These are phyloP conservation scores for Carex kokanica DNA, from an alignment of 176 grass and related monocot genomes.

Conservation along the genomic window DNA sequence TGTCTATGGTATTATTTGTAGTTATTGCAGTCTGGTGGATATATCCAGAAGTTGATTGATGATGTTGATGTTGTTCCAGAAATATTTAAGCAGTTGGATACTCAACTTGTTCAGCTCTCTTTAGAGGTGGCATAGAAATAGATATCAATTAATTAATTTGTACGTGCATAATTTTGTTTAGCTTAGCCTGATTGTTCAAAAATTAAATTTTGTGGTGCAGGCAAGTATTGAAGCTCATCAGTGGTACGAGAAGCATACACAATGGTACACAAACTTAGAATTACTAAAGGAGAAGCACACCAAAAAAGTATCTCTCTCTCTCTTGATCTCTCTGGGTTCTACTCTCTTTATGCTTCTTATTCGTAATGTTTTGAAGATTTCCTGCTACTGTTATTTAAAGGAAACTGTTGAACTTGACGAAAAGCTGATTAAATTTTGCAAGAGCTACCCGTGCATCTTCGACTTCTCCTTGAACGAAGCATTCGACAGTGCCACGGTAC, in stretches of 20 bases:
- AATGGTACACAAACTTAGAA: not conserved
- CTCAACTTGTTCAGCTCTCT: not conserved
- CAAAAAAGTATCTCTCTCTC: not conserved
- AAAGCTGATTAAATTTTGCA: not conserved
- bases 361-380: not conserved
- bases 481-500: not conserved
- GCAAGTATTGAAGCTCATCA: not conserved
- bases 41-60: not conserved
- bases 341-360: not conserved
- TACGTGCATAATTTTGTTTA: not conserved
- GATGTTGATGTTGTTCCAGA: not conserved
- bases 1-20: too few species aligned
- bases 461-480: not conserved
- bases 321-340: not conserved
- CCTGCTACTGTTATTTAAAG: not conserved
- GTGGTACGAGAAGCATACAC: not conserved
- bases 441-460: not conserved
- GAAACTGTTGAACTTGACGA: not conserved
- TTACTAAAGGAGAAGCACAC: not conserved
- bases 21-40: too few species aligned
- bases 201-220: not conserved
- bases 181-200: not conserved
- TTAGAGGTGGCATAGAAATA: not conserved
- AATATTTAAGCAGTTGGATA: not conserved
- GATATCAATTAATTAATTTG: not conserved